Conservation (phyloP, 768 basidiomycete species). For the Chiua virens region DNA sequence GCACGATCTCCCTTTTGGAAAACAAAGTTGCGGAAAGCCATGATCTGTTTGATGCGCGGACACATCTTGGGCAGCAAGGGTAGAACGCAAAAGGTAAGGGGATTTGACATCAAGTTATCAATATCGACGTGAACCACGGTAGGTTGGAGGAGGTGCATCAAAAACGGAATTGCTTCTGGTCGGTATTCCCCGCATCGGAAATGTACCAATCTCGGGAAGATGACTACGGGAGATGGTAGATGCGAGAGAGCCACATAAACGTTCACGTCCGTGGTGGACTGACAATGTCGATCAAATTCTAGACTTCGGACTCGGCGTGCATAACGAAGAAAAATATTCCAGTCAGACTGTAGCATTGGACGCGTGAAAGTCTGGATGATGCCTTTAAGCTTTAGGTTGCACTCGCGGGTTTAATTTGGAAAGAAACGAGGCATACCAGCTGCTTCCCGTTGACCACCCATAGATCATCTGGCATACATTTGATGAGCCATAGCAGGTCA, state of each 20-base stretch:
- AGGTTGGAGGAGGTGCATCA: conserved; percentile 25
- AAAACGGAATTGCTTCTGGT: conserved; percentile 21
- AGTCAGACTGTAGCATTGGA: conserved; percentile 22
- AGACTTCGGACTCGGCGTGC: conserved; percentile 31
- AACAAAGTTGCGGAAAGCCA: conserved; percentile 30
- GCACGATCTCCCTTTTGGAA: conserved; percentile 26
- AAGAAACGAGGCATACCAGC: conserved; percentile 16
- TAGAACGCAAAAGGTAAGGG: conserved; percentile 17
- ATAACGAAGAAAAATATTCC: conserved; percentile 30
- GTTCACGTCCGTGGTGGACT: conserved; percentile 18
- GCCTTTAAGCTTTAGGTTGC: conserved; percentile 6
- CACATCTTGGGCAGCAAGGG: conserved; percentile 22
- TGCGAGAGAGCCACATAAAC: conserved; percentile 20
- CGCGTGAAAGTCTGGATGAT: conserved; percentile 22
- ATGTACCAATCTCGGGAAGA: conserved; percentile 28
- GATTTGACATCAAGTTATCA: conserved; percentile 28
- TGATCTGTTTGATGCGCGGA: conserved; percentile 26
- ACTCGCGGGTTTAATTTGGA: background rate
- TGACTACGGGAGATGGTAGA: conserved; percentile 14
- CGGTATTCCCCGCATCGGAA: conserved; percentile 29
- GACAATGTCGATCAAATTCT: conserved; percentile 30
- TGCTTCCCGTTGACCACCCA: conserved; percentile 33
- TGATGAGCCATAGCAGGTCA: conserved; percentile 33
- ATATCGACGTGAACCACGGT: conserved; percentile 29
- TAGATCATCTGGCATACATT: conserved; percentile 31